Conservation (phyloP, 2,329 filamentous ascomycete genomes). For the Alternaria dauci region DNA sequence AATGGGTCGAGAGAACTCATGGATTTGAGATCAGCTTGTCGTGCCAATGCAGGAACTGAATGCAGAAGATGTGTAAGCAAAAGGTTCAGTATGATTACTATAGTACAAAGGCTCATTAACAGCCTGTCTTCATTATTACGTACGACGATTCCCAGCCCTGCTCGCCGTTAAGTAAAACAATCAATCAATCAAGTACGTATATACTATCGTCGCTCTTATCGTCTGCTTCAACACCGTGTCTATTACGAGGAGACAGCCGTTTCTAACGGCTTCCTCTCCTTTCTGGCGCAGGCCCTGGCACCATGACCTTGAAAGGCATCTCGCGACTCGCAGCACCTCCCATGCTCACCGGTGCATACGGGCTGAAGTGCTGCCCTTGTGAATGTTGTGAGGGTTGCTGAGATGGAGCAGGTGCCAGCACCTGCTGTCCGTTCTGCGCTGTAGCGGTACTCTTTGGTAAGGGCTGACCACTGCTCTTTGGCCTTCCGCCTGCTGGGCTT, state of each 20-base stretch:
- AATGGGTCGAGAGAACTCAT: background rate
- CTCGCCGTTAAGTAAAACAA: background rate
- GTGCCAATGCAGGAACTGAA: background rate
- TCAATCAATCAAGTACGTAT: conserved; percentile 9
- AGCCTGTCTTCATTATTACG: background rate
- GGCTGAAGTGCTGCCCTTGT: conserved; percentile 29
- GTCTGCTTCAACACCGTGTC: background rate
- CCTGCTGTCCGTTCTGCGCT: conserved; percentile 30
- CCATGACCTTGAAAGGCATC: conserved; percentile 44
- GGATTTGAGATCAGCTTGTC: background rate
- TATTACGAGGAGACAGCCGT: conserved; percentile 14
- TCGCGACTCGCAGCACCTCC: conserved; percentile 23
- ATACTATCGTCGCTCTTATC: conserved; percentile 10
- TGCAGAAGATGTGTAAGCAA: background rate
- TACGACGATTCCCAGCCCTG: background rate
- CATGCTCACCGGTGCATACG: conserved; percentile 34
- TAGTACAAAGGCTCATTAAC: conserved; percentile 6
- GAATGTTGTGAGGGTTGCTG: conserved; percentile 15
- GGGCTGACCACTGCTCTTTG: conserved; percentile 33
- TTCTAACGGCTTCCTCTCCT: conserved; percentile 41
- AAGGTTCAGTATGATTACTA: conserved; percentile 2
- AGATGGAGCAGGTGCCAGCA: conserved; percentile 43
- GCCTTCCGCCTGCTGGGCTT: conserved; percentile 28
- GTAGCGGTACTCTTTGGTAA: conserved; percentile 16
- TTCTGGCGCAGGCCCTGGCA: conserved; percentile 40